A percentile compares a stretch with the other conserved stretches of the same genome.
These are phyloP conservation scores for Pinus taeda DNA, from an alignment of 75 land plant genomes.

Conservation along the genomic window DNA sequence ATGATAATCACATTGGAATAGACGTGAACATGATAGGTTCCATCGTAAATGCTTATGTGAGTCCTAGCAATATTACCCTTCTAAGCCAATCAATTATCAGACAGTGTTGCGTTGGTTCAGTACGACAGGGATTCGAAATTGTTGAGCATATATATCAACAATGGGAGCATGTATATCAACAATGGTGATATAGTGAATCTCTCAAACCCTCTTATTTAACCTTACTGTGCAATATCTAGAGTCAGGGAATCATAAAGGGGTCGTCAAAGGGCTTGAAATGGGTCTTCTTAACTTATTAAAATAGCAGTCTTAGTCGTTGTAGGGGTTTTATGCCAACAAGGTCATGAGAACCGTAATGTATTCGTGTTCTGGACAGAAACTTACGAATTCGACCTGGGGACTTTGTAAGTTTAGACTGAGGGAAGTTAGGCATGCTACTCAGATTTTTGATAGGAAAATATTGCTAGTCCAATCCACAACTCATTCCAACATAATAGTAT, in stretches of 20 bases:
- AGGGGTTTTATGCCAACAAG: neutral
- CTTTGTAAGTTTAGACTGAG: constrained; percentile 24
- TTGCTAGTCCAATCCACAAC: neutral
- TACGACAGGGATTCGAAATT: constrained; percentile 22
- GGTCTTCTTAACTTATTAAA: neutral
- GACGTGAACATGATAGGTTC: constrained; percentile 33
- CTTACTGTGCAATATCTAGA: constrained; percentile 12
- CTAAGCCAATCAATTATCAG: neutral
- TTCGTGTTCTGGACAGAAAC: neutral
- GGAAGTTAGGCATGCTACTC: constrained; percentile 14
- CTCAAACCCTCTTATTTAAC: constrained; percentile 10
- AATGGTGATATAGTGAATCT: neutral
- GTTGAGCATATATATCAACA: constrained; percentile 17
- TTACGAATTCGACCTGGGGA: constrained; percentile 13
- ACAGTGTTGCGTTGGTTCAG: constrained; percentile 11
- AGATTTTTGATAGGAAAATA: constrained; percentile 1
- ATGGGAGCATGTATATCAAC: constrained; percentile 12
- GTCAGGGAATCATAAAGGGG: neutral
- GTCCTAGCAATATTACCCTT: constrained; percentile 11
- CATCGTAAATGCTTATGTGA: constrained; percentile 13
- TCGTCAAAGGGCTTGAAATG: constrained; percentile 7
- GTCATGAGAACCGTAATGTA: neutral
- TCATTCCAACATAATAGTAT: no score
- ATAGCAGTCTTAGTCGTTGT: neutral
- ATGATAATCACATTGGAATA: constrained; percentile 34